Evolutionary conservation across 441 rosid species (phyloP), one percentile per base, ranked within the genome.

Genomic region (Erodium trifolium): DNA sequence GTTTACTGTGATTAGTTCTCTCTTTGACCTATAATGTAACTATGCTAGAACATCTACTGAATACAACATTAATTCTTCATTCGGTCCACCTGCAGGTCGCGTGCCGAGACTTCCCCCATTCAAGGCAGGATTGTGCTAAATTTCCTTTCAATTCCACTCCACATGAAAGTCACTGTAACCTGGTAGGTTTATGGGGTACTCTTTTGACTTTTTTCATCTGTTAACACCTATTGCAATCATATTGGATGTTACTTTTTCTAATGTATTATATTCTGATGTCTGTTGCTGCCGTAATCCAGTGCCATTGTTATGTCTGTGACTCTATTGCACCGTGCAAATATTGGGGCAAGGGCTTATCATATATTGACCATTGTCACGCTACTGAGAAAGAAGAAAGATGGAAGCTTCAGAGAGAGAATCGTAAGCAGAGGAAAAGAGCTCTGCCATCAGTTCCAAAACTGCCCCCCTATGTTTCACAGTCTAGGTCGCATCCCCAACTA

Each of bases 261-360:
- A 35, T 49, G 23, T 8, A 17, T 76, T 55, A 27, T 37, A 37
- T 37, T 37, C 41, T 71, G 45, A 47, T 69, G 39, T 51, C n/a
- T 23, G 23, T 68, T 16, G 27, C 66, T 63, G 45, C 29, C 60
- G 63, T 66, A 77, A 72, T 82, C 75, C 87, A 93, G 96, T 93
- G 97, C 74, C 93, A 93, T 71, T 91, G 96, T 72, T 93, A 85
- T 72, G 97, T 93, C 51, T 93, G 97, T 13, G 98, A 93, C 79
- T 77, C 76, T 14, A 82, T 64, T 69, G 97, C 93, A 17, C 98
- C 97, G 43, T 93, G 97, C 78, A 14, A 57, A 0, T 73, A 75
- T 70, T 93, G 98, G 98, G 82, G 82, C 71, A 68, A 76, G 4
- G 88, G 92, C 51, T 9, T 45, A 49, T 78, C 75, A 19, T 68